phyloP scores from a whole-genome alignment of 345 rosid species.

The Sapria himalayana region DNA sequence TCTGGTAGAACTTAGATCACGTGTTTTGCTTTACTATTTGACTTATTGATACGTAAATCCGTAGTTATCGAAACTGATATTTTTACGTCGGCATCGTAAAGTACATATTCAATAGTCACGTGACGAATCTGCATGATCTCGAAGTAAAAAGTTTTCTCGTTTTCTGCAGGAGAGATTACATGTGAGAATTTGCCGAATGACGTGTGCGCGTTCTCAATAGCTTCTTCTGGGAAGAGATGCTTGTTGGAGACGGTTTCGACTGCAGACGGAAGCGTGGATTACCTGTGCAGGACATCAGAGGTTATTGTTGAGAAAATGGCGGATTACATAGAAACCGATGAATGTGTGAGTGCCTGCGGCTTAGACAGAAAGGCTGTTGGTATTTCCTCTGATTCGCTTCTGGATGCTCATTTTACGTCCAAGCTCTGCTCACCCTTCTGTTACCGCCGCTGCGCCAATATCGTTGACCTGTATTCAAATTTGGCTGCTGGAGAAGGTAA shows the following conservation, averaged over 20 bases:
- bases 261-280: slow-evolving; percentile 24
- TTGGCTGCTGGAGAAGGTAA: slow-evolving; percentile 96
- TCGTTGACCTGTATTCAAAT: slow-evolving; percentile 80
- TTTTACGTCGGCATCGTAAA: too few relatives aligned
- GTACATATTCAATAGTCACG: too few relatives aligned
- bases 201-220: slow-evolving; percentile 48
- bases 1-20: too few relatives aligned
- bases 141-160: too few relatives aligned
- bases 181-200: slow-evolving; percentile 59
- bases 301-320: slow-evolving; percentile 59
- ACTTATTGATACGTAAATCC: too few relatives aligned
- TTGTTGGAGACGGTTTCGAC: slow-evolving; percentile 31
- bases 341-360: slow-evolving; percentile 60
- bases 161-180: slow-evolving; percentile 24
- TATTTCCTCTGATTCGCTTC: slow-evolving; percentile 75
- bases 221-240: slow-evolving; percentile 71
- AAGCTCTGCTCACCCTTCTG: slow-evolving; percentile 74
- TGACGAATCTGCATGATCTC: too few relatives aligned
- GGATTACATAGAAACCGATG: slow-evolving; percentile 55
- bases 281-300: slow-evolving; percentile 64
- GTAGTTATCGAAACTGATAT: too few relatives aligned
- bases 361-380: slow-evolving; percentile 64
- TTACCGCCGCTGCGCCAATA: slow-evolving; percentile 61
- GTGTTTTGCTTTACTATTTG: too few relatives aligned
- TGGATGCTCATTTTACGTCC: slow-evolving; percentile 51